Evolutionary conservation across 2,329 filamentous ascomycete genomes (phyloP).

Genomic region (Fusarium zealandicum): DNA sequence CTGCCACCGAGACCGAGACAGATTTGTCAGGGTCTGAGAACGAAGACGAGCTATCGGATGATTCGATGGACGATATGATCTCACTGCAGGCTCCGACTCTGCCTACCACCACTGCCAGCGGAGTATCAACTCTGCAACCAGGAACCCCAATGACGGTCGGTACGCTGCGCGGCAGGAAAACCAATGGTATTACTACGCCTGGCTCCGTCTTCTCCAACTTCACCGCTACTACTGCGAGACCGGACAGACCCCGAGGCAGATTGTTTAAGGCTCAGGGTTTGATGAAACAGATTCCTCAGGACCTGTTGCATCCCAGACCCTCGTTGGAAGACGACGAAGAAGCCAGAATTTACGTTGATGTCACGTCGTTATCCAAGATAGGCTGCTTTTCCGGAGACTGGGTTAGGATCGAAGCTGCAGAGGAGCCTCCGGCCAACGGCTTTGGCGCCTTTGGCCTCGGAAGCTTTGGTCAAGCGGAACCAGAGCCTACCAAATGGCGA

Average conservation of each 20-base stretch:
- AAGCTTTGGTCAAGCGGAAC: conserved; percentile 61
- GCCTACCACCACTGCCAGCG: conserved; percentile 78
- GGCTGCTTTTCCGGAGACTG: conserved; percentile 98
- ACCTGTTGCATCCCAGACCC: conserved; percentile 85
- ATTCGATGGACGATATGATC: conserved; percentile 93
- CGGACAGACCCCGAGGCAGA: conserved; percentile 74
- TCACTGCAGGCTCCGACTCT: conserved; percentile 82
- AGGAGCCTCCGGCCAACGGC: conserved; percentile 74
- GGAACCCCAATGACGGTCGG: conserved; percentile 81
- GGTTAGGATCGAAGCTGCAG: conserved; percentile 82
- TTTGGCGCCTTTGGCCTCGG: conserved; percentile 72
- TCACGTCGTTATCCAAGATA: conserved; percentile 83
- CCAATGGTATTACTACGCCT: conserved; percentile 80
- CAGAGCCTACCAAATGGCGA: conserved; percentile 73
- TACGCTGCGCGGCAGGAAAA: conserved; percentile 62
- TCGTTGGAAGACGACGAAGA: conserved; percentile 81
- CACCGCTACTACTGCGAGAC: conserved; percentile 81
- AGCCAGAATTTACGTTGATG: conserved; percentile 88
- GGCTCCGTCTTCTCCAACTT: conserved; percentile 90
- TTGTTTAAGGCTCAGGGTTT: conserved; percentile 86
- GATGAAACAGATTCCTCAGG: conserved; percentile 73
- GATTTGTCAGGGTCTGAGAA: conserved; percentile 70
- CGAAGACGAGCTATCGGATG: conserved; percentile 82
- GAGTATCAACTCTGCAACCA: conserved; percentile 78
- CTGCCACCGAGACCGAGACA: conserved; percentile 67